These are phyloP conservation scores for Chimonanthus salicifolius DNA, from an alignment of 164 flowering plant species.

Conservation along the genomic window DNA sequence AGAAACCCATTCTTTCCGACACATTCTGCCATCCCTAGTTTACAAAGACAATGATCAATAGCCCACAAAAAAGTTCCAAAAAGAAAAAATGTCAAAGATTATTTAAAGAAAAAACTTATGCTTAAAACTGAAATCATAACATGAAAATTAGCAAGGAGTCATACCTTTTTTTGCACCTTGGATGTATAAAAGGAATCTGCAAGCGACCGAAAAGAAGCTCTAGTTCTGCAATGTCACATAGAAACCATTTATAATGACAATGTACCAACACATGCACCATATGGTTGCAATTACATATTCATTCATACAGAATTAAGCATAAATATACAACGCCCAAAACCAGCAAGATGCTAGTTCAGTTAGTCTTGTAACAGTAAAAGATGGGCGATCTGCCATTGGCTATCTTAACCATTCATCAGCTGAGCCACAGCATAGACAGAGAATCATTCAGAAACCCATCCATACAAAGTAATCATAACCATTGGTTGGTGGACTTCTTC, in stretches of 20 bases:
- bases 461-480: too few species aligned
- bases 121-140: neutral
- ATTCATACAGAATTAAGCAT: neutral
- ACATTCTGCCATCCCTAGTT: constrained; percentile 17
- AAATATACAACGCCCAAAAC: neutral
- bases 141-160: neutral
- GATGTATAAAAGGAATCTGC: constrained; percentile 11
- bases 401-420: too few species aligned
- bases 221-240: constrained; percentile 19
- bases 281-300: too few species aligned
- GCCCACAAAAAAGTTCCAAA: neutral
- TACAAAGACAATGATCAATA: constrained; percentile 1
- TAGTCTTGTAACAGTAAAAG: neutral
- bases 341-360: neutral
- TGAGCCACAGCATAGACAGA: neutral
- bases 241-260: too few species aligned
- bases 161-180: constrained; percentile 8
- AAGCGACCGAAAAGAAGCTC: constrained; percentile 16
- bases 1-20: constrained; percentile 6
- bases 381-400: neutral
- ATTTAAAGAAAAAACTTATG: neutral
- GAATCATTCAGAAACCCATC: too few species aligned
- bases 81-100: too few species aligned
- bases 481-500: too few species aligned
- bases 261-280: too few species aligned